These are phyloP conservation scores for Hyparrhenia diplandra DNA, from an alignment of 176 grass and related monocot species.

Conservation along the genomic window DNA sequence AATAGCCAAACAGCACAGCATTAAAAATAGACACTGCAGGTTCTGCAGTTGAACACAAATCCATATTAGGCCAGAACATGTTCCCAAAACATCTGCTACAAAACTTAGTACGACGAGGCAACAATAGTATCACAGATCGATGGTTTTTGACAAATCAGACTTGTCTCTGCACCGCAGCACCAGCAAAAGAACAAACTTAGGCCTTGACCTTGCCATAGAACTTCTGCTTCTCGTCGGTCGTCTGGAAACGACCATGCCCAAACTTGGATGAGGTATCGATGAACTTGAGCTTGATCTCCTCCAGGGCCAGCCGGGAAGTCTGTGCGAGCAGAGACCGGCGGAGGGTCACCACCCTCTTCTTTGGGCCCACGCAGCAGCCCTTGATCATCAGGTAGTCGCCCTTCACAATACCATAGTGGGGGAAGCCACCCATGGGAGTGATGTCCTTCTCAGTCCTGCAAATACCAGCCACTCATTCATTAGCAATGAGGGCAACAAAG, in stretches of 20 bases:
- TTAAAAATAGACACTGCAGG: not conserved
- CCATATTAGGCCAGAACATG: not conserved
- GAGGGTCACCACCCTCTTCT: slow-evolving; percentile 93
- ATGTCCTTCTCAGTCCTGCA: slow-evolving; percentile 96
- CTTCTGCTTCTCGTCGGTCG: slow-evolving; percentile 89
- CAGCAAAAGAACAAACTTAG: not conserved
- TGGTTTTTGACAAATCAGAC: slow-evolving; percentile 14
- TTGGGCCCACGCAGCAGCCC: slow-evolving; percentile 86
- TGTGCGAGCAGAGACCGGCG: slow-evolving; percentile 87
- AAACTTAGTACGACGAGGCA: slow-evolving; percentile 8
- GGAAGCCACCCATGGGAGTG: slow-evolving; percentile 96
- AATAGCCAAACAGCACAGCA: not conserved
- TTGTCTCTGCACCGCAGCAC: too few relatives aligned
- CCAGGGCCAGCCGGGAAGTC: slow-evolving; percentile 72
- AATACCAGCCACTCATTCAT: not conserved
- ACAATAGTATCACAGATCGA: slow-evolving; percentile 10
- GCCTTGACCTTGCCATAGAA: slow-evolving; percentile 71
- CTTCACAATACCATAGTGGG: slow-evolving; percentile 94
- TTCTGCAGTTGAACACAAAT: not conserved
- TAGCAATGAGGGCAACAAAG: too few relatives aligned
- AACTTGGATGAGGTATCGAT: slow-evolving; percentile 98
- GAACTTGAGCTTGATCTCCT: slow-evolving; percentile 98
- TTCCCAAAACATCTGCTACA: slow-evolving; percentile 37
- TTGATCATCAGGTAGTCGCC: slow-evolving; percentile 94
- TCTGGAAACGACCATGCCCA: slow-evolving; percentile 93